phyloP scores from a whole-genome alignment of 2,329 filamentous ascomycete species.

The Huntiella decipiens region DNA sequence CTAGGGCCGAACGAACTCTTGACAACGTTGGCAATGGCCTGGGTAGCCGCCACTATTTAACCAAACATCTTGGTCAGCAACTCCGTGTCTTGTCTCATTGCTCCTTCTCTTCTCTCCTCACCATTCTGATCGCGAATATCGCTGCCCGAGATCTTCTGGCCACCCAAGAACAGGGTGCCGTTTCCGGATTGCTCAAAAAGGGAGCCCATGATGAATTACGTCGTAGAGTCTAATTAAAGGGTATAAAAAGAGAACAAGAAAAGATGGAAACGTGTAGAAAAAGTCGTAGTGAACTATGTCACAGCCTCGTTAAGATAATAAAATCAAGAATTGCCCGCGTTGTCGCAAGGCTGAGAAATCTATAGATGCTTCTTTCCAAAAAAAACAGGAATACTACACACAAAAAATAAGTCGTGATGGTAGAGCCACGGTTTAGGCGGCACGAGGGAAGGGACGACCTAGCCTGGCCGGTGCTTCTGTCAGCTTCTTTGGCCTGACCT shows the following conservation, averaged over 20 bases:
- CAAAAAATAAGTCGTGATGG: constrained; percentile 6
- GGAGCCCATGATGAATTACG: constrained; percentile 49
- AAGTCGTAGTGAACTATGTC: too few species aligned
- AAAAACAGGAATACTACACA: not conserved
- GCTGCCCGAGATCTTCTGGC: constrained; percentile 88
- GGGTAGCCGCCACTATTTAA: constrained; percentile 63
- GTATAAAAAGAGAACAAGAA: not conserved
- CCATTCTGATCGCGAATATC: constrained; percentile 97
- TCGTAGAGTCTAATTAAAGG: constrained; percentile 8
- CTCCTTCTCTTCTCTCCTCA: constrained; percentile 21
- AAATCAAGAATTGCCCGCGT: too few species aligned
- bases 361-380: not conserved
- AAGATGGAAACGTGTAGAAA: not conserved
- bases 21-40: constrained; percentile 95
- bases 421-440: constrained; percentile 4
- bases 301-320: too few species aligned
- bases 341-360: constrained; percentile 1
- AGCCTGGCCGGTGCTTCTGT: constrained; percentile 9
- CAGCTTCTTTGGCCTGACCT: constrained; percentile 10
- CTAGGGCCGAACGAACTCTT: constrained; percentile 97
- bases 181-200: constrained; percentile 93
- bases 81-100: too few species aligned
- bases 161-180: constrained; percentile 90
- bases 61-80: constrained; percentile 3
- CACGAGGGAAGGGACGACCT: constrained; percentile 3